A percentile compares a stretch with the other conserved stretches of the same genome.
These are phyloP conservation scores for Mrakia blollopis DNA, from an alignment of 768 basidiomycete species.

Conservation along the genomic window DNA sequence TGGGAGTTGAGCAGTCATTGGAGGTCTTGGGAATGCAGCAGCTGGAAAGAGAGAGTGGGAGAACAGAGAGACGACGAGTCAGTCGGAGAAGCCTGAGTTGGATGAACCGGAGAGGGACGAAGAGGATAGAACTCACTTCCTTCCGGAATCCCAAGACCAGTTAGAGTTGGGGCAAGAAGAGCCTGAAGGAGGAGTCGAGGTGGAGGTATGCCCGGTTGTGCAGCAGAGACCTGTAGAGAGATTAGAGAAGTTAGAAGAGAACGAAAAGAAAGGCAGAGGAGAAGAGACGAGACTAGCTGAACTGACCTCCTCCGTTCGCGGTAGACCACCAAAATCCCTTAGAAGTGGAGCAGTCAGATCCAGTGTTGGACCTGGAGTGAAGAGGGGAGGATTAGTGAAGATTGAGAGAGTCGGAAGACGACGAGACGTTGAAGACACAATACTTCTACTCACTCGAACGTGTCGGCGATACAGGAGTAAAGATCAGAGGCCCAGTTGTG, in stretches of 20 bases:
- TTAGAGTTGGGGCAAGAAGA: constrained; percentile 1
- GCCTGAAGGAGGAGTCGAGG: neutral
- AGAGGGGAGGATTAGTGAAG: neutral
- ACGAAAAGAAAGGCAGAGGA: no score
- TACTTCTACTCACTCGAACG: neutral
- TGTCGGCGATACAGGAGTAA: constrained; percentile 4
- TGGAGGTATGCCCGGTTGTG: neutral
- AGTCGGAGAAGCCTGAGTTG: no score
- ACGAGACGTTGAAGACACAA: neutral
- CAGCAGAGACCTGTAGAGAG: no score
- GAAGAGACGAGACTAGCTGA: no score
- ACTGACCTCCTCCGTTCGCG: constrained; percentile 4
- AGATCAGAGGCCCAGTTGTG: constrained; percentile 15
- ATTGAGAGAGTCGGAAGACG: neutral
- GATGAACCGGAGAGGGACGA: no score
- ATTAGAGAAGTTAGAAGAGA: no score
- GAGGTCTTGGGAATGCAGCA: constrained; percentile 23
- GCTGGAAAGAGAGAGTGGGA: neutral
- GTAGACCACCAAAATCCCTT: constrained; percentile 22
- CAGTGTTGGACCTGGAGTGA: neutral
- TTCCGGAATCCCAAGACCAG: neutral
- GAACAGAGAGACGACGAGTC: constrained; percentile 11
- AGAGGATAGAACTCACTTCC: no score
- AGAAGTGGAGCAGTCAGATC: neutral
- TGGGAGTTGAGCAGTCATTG: constrained; percentile 13